phyloP scores from a whole-genome alignment of 2,329 filamentous ascomycete genomes.

The Metarhizium guizhouense region DNA sequence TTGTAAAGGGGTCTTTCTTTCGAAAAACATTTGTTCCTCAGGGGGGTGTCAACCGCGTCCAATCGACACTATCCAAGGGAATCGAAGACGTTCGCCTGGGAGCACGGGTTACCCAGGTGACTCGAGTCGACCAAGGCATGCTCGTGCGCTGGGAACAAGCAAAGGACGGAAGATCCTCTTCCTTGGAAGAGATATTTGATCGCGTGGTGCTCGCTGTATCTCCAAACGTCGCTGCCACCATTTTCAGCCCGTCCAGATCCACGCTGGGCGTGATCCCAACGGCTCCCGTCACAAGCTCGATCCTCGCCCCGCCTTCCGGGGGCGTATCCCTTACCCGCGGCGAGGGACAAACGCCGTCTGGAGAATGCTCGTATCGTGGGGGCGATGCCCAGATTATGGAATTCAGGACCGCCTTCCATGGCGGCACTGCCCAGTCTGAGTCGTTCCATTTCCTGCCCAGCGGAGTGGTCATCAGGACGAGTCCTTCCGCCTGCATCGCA shows the following conservation, averaged over 20 bases:
- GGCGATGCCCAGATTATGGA: conserved; percentile 23
- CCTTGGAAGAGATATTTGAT: conserved; percentile 34
- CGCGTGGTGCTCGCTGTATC: conserved; percentile 45
- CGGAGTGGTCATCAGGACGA: conserved; percentile 44
- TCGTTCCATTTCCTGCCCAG: conserved; percentile 41
- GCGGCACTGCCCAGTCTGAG: conserved; percentile 30
- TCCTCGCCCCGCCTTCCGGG: conserved; percentile 18
- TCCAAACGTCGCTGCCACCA: conserved; percentile 38
- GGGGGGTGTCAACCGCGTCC: conserved; percentile 39
- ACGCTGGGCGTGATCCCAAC: conserved; percentile 37
- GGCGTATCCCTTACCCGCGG: conserved; percentile 6
- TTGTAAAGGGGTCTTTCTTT: conserved; percentile 36
- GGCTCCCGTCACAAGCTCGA: conserved; percentile 36
- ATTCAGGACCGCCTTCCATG: conserved; percentile 26
- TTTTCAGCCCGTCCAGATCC: conserved; percentile 34
- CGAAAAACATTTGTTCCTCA: conserved; percentile 42
- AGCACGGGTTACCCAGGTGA: conserved; percentile 26
- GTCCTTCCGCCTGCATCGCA: conserved; percentile 29
- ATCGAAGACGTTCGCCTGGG: conserved; percentile 30
- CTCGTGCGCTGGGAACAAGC: conserved; percentile 25
- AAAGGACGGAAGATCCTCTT: conserved; percentile 3
- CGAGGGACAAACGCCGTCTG: background rate
- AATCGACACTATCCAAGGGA: conserved; percentile 32
- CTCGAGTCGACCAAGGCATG: conserved; percentile 15
- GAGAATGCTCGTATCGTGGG: conserved; percentile 19